Percentiles rank a stretch among this genome's conserved stretches.
Conservation (phyloP, 495 filamentous ascomycete species). For the Neurospora intermedia region DNA sequence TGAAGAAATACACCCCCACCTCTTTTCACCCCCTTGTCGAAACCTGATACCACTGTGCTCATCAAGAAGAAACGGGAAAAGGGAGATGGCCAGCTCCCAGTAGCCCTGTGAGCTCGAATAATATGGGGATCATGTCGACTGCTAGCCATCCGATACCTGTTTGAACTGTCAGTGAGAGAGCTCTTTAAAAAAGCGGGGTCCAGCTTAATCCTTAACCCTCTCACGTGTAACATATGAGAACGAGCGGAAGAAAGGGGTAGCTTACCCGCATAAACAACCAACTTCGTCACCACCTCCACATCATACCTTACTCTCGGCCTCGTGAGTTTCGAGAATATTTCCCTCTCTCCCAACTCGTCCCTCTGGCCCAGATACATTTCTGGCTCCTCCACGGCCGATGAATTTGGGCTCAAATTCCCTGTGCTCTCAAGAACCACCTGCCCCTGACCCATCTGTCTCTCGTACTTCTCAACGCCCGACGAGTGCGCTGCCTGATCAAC, state of each 20-base stretch:
- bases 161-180: conserved; percentile 1
- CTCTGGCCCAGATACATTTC: conserved; percentile 28
- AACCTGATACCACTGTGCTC: not conserved
- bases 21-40: not conserved
- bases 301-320: conserved; percentile 90
- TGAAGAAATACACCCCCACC: not conserved
- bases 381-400: conserved; percentile 5
- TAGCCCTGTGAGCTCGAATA: conserved; percentile 52
- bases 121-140: conserved; percentile 53
- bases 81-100: conserved; percentile 32
- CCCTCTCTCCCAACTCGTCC: conserved; percentile 53
- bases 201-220: not conserved
- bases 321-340: conserved; percentile 76
- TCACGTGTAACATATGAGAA: not conserved
- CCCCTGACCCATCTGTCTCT: conserved; percentile 49
- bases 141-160: conserved; percentile 68
- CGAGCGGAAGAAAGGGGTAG: not conserved
- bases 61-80: not conserved
- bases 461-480: conserved; percentile 22
- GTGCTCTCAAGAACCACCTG: conserved; percentile 46
- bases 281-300: conserved; percentile 92
- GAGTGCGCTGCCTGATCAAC: conserved; percentile 4
- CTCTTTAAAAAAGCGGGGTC: not conserved
- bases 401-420: not conserved
- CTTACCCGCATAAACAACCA: conserved; percentile 85